Conservation (phyloP, 23 red algal species). For the Chondrus crispus region DNA sequence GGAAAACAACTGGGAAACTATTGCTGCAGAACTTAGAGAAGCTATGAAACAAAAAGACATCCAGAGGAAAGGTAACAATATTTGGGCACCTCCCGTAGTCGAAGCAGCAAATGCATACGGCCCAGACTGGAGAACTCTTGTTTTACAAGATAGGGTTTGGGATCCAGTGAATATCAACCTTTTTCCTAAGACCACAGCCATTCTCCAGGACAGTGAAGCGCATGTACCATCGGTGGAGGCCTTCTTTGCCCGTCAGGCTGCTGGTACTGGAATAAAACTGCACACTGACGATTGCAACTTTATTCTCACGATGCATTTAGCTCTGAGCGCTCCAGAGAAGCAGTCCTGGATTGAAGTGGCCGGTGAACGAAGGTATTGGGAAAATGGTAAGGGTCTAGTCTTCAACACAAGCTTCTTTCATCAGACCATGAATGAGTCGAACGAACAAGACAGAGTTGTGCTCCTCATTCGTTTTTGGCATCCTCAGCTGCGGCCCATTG, state of each 20-base stretch:
- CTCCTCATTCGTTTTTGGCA: slow-evolving; percentile 91
- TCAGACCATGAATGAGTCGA: slow-evolving; percentile 74
- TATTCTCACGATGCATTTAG: slow-evolving; percentile 84
- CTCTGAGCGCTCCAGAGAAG: slow-evolving; percentile 32
- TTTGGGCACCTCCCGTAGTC: slow-evolving; percentile 73
- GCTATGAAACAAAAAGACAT: slow-evolving; percentile 15
- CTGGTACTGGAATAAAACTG: slow-evolving; percentile 75
- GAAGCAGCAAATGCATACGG: slow-evolving; percentile 82
- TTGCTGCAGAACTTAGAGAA: slow-evolving; percentile 55
- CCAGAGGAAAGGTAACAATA: slow-evolving; percentile 41
- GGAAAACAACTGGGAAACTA: slow-evolving; percentile 47
- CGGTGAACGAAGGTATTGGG: slow-evolving; percentile 82
- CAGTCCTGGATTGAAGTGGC: slow-evolving; percentile 87
- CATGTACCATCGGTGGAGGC: slow-evolving; percentile 77
- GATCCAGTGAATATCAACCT: slow-evolving; percentile 63
- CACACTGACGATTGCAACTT: slow-evolving; percentile 93
- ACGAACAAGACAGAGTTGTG: slow-evolving; percentile 51
- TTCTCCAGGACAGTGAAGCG: slow-evolving; percentile 42
- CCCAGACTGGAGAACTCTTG: slow-evolving; percentile 92
- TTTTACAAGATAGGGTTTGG: slow-evolving; percentile 87
- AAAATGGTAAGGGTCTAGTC: slow-evolving; percentile 76
- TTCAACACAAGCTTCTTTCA: slow-evolving; percentile 91
- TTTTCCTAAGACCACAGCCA: slow-evolving; percentile 60
- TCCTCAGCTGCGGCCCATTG: slow-evolving; percentile 54
- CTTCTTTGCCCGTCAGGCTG: slow-evolving; percentile 83